phyloP scores from a whole-genome alignment of 2,329 filamentous ascomycete genomes.

The Dactylellina leptospora region DNA sequence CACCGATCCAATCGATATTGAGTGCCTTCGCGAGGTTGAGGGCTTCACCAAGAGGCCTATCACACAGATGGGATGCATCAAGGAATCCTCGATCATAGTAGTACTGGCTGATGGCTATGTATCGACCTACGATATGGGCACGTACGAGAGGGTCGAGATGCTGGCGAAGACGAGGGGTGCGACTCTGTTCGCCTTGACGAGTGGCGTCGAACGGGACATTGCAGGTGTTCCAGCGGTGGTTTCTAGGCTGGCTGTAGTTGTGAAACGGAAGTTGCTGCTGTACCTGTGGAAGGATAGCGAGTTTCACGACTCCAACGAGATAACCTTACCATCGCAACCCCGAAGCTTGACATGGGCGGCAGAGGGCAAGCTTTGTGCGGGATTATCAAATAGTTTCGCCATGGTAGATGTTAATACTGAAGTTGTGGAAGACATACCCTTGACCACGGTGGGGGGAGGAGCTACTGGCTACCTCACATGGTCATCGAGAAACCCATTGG shows the following conservation, averaged over 20 bases:
- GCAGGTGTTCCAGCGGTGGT: slow-evolving; percentile 93
- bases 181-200: slow-evolving; percentile 88
- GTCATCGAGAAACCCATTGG: slow-evolving; percentile 80
- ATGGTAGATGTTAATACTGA: slow-evolving; percentile 83
- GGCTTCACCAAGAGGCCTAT: slow-evolving; percentile 90
- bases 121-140: slow-evolving; percentile 87
- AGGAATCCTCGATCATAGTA: slow-evolving; percentile 89
- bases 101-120: slow-evolving; percentile 90
- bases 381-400: slow-evolving; percentile 84
- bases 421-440: slow-evolving; percentile 78
- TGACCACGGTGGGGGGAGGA: slow-evolving; percentile 67
- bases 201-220: slow-evolving; percentile 90
- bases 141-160: slow-evolving; percentile 81
- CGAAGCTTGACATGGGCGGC: slow-evolving; percentile 91
- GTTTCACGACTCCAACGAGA: slow-evolving; percentile 77
- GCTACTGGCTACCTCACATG: slow-evolving; percentile 62
- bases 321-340: slow-evolving; percentile 81
- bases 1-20: slow-evolving; percentile 66
- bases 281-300: slow-evolving; percentile 99
- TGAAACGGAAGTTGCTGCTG: slow-evolving; percentile 86
- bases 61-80: slow-evolving; percentile 93
- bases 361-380: slow-evolving; percentile 84
- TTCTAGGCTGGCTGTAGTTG: slow-evolving; percentile 86
- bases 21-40: slow-evolving; percentile 88
- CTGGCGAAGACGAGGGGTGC: slow-evolving; percentile 86